Conservation (phyloP, 164 flowering plant species). For the Warburgia ugandensis region DNA sequence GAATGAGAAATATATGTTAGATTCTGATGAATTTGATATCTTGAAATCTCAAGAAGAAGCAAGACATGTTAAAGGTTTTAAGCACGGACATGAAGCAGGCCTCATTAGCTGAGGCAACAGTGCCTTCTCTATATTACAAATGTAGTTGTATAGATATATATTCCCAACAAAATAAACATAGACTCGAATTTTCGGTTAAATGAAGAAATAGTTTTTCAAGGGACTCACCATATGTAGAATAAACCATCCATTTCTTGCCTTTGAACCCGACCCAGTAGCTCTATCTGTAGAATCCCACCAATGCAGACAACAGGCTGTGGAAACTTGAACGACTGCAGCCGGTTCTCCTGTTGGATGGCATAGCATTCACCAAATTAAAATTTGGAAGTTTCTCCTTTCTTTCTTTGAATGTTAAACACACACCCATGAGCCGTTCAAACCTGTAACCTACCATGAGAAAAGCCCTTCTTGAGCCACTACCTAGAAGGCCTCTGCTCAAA, state of each 20-base stretch:
- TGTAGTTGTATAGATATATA: neutral
- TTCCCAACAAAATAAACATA: neutral
- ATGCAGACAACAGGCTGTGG: constrained; percentile 70
- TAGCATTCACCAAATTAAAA: constrained; percentile 2
- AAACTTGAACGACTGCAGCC: constrained; percentile 65
- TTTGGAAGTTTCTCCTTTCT: no score
- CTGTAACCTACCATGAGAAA: no score
- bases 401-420: no score
- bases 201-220: neutral
- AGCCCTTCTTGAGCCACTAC: no score
- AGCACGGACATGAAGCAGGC: no score
- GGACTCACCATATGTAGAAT: constrained; percentile 65
- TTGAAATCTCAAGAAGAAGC: neutral
- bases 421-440: no score
- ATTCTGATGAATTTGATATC: no score
- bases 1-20: no score
- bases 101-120: no score
- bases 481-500: no score
- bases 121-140: no score
- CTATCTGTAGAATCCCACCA: constrained; percentile 70
- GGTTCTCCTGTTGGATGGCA: constrained; percentile 40
- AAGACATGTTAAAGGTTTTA: no score
- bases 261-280: constrained; percentile 71
- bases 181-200: neutral
- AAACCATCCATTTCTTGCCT: constrained; percentile 59